Evolutionary conservation across 1,284 basidiomycete genomes (phyloP), one percentile per base, ranked within the genome.

Genomic region (Malassezia japonica): DNA sequence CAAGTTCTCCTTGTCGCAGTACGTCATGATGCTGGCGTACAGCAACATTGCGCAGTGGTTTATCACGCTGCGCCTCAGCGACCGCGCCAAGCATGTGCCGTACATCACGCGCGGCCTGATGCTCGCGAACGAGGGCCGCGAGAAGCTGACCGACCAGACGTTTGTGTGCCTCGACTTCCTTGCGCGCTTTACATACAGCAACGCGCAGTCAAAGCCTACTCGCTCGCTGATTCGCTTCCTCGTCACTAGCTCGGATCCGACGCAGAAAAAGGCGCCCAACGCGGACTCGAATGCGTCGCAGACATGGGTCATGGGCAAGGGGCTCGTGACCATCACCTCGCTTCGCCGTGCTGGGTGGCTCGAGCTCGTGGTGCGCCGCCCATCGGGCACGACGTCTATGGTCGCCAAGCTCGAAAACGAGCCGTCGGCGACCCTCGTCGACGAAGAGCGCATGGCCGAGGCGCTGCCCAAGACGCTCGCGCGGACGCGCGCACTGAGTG

Each of bases 151-250:
- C 68, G 88, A 88, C 61, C 84, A 86, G 39, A 89, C 89, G 0
- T 88, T 96, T 73, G 91, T 96, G 20, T 94, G 89, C 72, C 92
- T 98, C 67, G 94, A 99, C 74, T 98, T 92, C 86, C 79, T 99
- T 6, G 86, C 89, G 16, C 80, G 94, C 15, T 95, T 94, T 72
- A 86, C 92, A 0, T 95, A 92, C 67, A 87, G 85, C 20, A 91
- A 86, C 62, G 89, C 89, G 12, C 89, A 95, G 67, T 87, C 92
- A 0, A 82, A 87, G 43, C 89, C 91, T 1, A 82, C 86, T 1
- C 80, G 79, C 34, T 90, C 87, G 1, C 79, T 85, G 56, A 78
- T 95, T 52, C 82, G 80, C 61, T 84, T 89, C 37, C 70, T 78
- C 55, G 74, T 80, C 50, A 58, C 61, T 16, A 56, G 46, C 28